phyloP scores from a whole-genome alignment of 2,329 filamentous ascomycete species.

The Exophiala sideris region DNA sequence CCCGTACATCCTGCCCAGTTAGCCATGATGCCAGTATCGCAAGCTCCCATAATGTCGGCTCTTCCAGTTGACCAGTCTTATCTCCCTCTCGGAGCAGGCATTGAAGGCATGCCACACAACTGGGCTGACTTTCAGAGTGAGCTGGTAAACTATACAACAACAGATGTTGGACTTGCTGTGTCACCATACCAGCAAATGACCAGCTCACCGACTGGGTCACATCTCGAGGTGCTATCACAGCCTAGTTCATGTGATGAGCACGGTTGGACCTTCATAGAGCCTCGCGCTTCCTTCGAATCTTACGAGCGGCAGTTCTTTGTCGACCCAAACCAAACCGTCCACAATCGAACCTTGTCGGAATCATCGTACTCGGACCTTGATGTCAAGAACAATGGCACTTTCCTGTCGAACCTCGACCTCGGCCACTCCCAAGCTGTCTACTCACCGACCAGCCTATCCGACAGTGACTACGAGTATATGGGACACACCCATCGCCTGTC shows the following conservation, averaged over 20 bases:
- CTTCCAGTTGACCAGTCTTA: conserved; percentile 65
- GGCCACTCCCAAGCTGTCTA: conserved; percentile 71
- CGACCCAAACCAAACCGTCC: conserved; percentile 86
- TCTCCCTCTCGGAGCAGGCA: conserved; percentile 46
- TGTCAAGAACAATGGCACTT: conserved; percentile 58
- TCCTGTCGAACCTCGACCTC: conserved; percentile 77
- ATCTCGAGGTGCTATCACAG: conserved; percentile 81
- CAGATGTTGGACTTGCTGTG: conserved; percentile 48
- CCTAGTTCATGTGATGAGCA: conserved; percentile 77
- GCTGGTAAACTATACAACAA: conserved; percentile 54
- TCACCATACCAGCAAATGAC: conserved; percentile 42
- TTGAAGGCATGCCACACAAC: conserved; percentile 66
- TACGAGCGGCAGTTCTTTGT: conserved; percentile 69
- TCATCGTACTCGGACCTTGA: conserved; percentile 73
- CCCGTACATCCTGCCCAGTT: conserved; percentile 48
- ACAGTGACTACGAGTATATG: conserved; percentile 57
- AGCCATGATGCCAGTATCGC: conserved; percentile 55
- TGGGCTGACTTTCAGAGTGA: conserved; percentile 78
- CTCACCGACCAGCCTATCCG: conserved; percentile 77
- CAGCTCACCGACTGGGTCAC: conserved; percentile 73
- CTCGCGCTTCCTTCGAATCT: conserved; percentile 68
- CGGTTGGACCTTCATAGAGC: conserved; percentile 80
- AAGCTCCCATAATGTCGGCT: conserved; percentile 59
- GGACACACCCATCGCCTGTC: conserved; percentile 38
- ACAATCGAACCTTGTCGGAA: conserved; percentile 81